Evolutionary conservation across 805 yeast species (phyloP).

Genomic region (Nakazawaea populi): DNA sequence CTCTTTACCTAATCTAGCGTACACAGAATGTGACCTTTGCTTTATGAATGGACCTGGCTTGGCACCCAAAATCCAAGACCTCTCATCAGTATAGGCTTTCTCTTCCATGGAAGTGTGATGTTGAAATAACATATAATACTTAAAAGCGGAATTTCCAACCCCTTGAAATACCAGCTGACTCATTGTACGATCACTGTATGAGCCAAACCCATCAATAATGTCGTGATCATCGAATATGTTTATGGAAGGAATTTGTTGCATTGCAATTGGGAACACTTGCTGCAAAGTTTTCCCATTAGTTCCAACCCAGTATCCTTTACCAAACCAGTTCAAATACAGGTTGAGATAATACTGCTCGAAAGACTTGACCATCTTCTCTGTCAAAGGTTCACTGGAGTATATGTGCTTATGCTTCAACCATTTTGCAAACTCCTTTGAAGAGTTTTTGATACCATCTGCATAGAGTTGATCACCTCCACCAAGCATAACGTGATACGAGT

Average conservation of each 20-base stretch:
- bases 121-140: constrained; percentile 87
- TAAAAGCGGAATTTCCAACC: constrained; percentile 75
- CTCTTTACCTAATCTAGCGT: constrained; percentile 67
- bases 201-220: constrained; percentile 94
- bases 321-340: constrained; percentile 85
- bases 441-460: constrained; percentile 70
- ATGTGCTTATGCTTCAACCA: constrained; percentile 60
- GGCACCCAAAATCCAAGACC: constrained; percentile 58
- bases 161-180: constrained; percentile 56
- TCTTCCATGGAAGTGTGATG: constrained; percentile 61
- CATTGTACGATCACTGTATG: constrained; percentile 78
- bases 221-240: constrained; percentile 95
- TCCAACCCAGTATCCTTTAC: constrained; percentile 82
- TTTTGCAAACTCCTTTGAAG: constrained; percentile 44
- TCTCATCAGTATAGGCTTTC: constrained; percentile 31
- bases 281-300: constrained; percentile 60
- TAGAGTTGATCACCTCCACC: constrained; percentile 98
- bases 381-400: constrained; percentile 31
- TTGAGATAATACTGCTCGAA: constrained; percentile 62
- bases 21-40: constrained; percentile 61
- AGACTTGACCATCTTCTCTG: constrained; percentile 44
- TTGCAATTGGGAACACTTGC: constrained; percentile 61
- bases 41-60: constrained; percentile 63
- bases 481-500: constrained; percentile 83
- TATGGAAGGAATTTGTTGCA: constrained; percentile 78